Base-by-base conservation (phyloP, 106 monocot genomes). In the Platanthera zijinensis region DNA sequence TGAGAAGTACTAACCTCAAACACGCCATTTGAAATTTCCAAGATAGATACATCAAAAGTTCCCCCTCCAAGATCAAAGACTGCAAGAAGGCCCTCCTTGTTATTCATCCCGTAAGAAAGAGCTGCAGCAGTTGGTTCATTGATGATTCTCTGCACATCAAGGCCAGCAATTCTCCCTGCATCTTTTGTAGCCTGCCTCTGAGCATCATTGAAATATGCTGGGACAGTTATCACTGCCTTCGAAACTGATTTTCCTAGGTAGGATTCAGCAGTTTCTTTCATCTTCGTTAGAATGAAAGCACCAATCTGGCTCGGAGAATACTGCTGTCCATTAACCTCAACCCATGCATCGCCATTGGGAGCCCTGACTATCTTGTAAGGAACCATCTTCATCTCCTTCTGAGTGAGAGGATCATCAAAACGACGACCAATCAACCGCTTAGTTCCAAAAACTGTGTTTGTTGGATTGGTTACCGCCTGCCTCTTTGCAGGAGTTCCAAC, bases 331-430 rank as follows among this genome's bases (percentile, higher is more conserved):
- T 81, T 85, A 50, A 69, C 79, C 77, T 90, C 90, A 77, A 87
- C 81, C 90, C 90, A 90, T 7, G 90, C 90, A 81, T 90, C 90
- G 7, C 90, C 90, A 81, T 87, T 90, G 0, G 85, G 85, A 83
- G 83, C 90, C 76, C 75, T 87, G 0, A 87, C 87, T 47, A 90
- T 90, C 80, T 90, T 83, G 63, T 84, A 90, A n/a, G 90, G 90
- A 50, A 94, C 94, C 94, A 94, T 94, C 78, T 94, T 94, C 94
- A 94, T 94, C 67, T 94, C 91, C 76, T 94, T 91, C 61, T 94
- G 94, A 51, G 89, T 87, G 73, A 87, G 91, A 52, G 91, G 84
- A 75, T 94, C 94, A 77, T 94, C 91, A 85, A 85, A 94, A 15
- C 87, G 83, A 51, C 94, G 87, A 2, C 91, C 94, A 73, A 94